Percentiles rank a stretch among this genome's conserved stretches.
phyloP scores from a whole-genome alignment of 2,329 filamentous ascomycete genomes.

The Fusarium hostae region DNA sequence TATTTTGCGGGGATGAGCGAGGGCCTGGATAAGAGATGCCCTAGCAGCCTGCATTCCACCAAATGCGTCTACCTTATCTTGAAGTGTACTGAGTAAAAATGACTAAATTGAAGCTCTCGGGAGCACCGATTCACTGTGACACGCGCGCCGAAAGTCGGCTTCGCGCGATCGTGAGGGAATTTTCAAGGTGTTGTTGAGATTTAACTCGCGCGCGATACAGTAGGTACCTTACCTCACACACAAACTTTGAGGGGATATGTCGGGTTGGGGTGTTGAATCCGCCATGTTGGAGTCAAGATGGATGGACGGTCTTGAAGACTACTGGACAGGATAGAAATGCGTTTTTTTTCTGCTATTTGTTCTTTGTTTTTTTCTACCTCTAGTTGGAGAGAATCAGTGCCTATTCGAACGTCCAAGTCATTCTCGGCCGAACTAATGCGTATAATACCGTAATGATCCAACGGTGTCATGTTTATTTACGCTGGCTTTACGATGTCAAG shows the following conservation, averaged over 20 bases:
- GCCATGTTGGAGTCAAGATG: constrained; percentile 36
- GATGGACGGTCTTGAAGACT: constrained; percentile 30
- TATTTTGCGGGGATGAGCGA: constrained; percentile 34
- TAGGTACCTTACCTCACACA: neutral
- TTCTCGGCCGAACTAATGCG: neutral
- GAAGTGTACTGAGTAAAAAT: neutral
- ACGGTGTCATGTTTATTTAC: neutral
- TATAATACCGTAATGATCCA: neutral
- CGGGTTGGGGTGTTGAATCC: constrained; percentile 36
- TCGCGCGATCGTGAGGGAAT: constrained; percentile 29
- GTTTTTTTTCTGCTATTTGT: constrained; percentile 12
- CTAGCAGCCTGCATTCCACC: constrained; percentile 13
- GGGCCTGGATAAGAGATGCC: constrained; percentile 27
- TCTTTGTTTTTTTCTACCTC: neutral
- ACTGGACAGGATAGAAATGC: constrained; percentile 18
- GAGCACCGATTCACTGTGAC: constrained; percentile 9
- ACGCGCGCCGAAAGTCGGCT: constrained; percentile 9
- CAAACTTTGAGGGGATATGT: constrained; percentile 9
- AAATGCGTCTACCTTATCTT: neutral
- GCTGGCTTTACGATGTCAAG: constrained; percentile 4
- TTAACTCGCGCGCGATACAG: constrained; percentile 15
- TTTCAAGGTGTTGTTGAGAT: constrained; percentile 25
- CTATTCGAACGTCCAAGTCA: constrained; percentile 2
- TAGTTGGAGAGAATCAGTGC: constrained; percentile 11
- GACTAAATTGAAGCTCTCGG: constrained; percentile 11